A percentile compares a stretch with the other conserved stretches of the same genome.
phyloP scores from a whole-genome alignment of 2,329 filamentous ascomycete genomes.

The Falciphora oryzae region DNA sequence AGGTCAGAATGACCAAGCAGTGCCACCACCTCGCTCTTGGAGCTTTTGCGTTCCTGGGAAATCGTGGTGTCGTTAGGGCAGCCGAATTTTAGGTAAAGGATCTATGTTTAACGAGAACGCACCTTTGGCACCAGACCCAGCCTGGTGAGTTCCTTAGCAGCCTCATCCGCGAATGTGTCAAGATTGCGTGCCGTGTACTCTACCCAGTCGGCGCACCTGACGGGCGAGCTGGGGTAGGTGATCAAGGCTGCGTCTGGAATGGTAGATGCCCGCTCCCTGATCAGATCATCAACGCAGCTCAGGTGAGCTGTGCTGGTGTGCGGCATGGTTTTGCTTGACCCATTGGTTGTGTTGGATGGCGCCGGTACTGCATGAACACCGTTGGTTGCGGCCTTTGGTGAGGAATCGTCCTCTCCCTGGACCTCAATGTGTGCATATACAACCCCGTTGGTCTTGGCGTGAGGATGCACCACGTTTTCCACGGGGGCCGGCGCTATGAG shows the following conservation, averaged over 20 bases:
- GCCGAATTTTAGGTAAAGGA: not conserved
- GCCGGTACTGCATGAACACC: not conserved
- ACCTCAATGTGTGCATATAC: not conserved
- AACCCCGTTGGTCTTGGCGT: not conserved
- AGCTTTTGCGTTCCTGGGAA: not conserved
- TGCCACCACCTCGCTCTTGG: conserved; percentile 32
- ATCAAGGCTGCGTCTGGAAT: conserved; percentile 5
- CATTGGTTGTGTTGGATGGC: not conserved
- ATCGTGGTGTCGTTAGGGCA: not conserved
- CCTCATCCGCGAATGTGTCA: conserved; percentile 7
- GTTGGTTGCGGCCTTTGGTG: not conserved
- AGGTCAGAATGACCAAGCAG: conserved; percentile 48
- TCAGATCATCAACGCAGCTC: conserved; percentile 5
- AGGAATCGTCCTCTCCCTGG: not conserved
- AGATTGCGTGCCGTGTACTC: conserved; percentile 9
- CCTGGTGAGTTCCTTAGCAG: conserved; percentile 8
- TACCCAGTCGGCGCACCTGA: conserved; percentile 6
- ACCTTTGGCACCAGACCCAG: conserved; percentile 6
- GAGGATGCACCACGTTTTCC: not conserved
- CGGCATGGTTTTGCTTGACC: not conserved
- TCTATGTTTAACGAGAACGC: not conserved
- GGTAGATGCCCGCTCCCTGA: conserved; percentile 5
- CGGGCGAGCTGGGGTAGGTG: conserved; percentile 4
- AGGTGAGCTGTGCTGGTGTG: conserved; percentile 6
- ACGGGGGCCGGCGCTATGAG: not conserved